Evolutionary conservation across 2,329 filamentous ascomycete species (phyloP).

Genomic region (Penicillium frequentans): DNA sequence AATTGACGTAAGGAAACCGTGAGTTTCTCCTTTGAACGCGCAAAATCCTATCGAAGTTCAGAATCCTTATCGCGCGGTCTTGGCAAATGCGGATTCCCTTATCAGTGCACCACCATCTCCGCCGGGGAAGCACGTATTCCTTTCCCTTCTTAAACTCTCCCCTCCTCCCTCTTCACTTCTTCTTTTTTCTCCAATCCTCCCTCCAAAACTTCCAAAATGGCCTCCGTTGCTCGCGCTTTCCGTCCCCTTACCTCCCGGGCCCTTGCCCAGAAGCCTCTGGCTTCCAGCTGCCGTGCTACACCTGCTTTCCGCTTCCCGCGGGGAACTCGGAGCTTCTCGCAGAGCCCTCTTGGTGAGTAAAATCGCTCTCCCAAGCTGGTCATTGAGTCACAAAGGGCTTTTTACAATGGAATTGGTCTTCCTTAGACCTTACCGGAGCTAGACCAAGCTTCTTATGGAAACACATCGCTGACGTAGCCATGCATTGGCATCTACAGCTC

Average conservation of each 20-base stretch:
- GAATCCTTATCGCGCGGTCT: constrained; percentile 30
- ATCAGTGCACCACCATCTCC: constrained; percentile 14
- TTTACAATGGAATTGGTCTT: constrained; percentile 8
- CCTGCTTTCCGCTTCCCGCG: constrained; percentile 42
- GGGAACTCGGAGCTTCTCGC: constrained; percentile 44
- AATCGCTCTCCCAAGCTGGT: background rate
- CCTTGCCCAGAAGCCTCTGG: constrained; percentile 38
- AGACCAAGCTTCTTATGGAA: background rate
- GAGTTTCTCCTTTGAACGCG: constrained; percentile 13
- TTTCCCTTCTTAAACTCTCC: constrained; percentile 30
- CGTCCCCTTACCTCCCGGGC: constrained; percentile 39
- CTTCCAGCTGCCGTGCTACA: constrained; percentile 30
- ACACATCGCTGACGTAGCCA: constrained; percentile 24
- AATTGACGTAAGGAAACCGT: constrained; percentile 13
- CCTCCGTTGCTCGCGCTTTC: constrained; percentile 35
- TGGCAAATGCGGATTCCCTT: constrained; percentile 27
- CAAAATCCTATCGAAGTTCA: constrained; percentile 26
- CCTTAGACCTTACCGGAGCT: background rate
- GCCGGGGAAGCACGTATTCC: constrained; percentile 27
- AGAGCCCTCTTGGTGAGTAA: constrained; percentile 40
- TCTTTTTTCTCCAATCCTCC: constrained; percentile 10
- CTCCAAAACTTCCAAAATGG: constrained; percentile 29
- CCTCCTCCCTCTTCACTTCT: constrained; percentile 17
- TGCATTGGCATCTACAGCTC: constrained; percentile 31
- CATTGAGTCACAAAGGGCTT: background rate